Evolutionary conservation across 2,329 filamentous ascomycete species (phyloP), one percentile per base, ranked within the genome.

Genomic region (Fusarium brevicatenulatum): DNA sequence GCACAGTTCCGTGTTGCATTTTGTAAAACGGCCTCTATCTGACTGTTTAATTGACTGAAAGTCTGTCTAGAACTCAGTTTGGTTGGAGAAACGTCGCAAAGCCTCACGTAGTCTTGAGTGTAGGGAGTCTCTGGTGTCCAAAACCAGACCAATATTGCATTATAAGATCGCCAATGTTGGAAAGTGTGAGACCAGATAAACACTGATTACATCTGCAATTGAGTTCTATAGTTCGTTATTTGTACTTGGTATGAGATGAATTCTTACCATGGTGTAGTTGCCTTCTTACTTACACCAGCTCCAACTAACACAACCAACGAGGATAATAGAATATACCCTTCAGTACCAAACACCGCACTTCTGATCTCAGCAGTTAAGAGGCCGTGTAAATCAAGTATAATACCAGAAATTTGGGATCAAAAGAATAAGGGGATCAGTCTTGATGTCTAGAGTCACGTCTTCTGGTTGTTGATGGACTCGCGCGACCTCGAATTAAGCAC

Each of bases 321-420:
- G 13, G 6, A 34, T 34, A 15, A 34, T 34, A 23, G 47, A 19
- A 23, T 11, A 7, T 34, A 6, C 11, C 11, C 21, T n/a, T 21
- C 15, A 9, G 9, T 10, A n/a, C 15, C 19, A 30, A 23, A 34
- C 10, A 50, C 21, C 21, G 19, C 2, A 9, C 13, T 34, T 18
- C 16, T 19, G 30, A 19, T 4, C 11, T 34, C 8, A 3, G 11
- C 7, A 23, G 5, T 2, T 23, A 23, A 23, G 9, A 13, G 5
- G 4, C 8, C 3, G 6, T 19, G 21, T 7, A 34, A 3, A 13
- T 34, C 15, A 16, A 34, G 8, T n/a, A 2, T 7, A 12, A 12
- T 7, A 23, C 18, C 12, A 19, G 8, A 23, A 9, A 7, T 2
- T 0, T 34, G 15, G 4, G 4, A 19, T 9, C 4, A 3, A 13